Evolutionary conservation across 495 filamentous ascomycete species (phyloP).

Genomic region (Tuber melanosporum): DNA sequence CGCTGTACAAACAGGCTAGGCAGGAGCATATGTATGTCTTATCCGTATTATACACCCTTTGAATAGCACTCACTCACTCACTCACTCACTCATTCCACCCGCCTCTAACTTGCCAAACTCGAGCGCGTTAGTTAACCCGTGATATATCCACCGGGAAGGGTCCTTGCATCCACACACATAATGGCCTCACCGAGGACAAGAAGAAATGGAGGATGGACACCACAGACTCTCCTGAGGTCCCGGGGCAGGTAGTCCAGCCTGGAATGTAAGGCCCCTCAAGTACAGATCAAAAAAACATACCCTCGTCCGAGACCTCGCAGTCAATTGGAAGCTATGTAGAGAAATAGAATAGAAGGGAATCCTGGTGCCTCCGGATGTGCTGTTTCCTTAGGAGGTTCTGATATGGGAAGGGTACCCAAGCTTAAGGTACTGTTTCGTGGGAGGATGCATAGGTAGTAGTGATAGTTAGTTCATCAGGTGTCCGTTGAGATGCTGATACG

Average conservation of each 20-base stretch:
- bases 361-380: background rate
- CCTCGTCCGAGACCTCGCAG: background rate
- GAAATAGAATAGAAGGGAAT: background rate
- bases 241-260: background rate
- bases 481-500: background rate
- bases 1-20: background rate
- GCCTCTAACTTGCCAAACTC: background rate
- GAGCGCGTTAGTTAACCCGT: background rate
- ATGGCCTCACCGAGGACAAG: background rate
- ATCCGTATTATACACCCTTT: background rate
- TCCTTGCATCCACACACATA: background rate
- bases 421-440: background rate
- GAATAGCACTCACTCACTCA: background rate
- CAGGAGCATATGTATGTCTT: background rate
- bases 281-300: background rate
- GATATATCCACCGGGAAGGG: background rate
- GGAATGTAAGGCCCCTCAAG: background rate
- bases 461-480: background rate
- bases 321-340: background rate
- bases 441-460: background rate
- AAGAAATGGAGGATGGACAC: background rate
- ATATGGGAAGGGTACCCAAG: background rate
- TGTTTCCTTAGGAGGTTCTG: background rate
- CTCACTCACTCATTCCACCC: background rate
- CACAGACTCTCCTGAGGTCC: background rate